Base-by-base conservation (phyloP, 202 grass and related monocot genomes). In the Panicum virgatum region DNA sequence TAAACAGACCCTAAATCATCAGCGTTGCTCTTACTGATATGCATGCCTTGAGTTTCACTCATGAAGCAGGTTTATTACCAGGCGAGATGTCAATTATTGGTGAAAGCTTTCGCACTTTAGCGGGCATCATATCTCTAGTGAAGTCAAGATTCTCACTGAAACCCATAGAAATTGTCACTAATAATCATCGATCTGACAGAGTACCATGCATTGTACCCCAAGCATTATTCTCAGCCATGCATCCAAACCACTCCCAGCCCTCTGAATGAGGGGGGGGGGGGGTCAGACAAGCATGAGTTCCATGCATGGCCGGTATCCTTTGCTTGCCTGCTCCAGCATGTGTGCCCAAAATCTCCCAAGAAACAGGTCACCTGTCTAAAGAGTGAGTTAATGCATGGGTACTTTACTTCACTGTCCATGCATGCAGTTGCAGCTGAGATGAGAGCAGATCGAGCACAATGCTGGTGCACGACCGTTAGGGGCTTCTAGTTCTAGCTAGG, bases 11-110 rank as follows among this genome's bases (percentile, higher is more conserved):
- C n/a, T n/a, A n/a, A n/a, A n/a, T n/a, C n/a, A n/a, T n/a, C n/a
- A n/a, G n/a, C n/a, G n/a, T n/a, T 18, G 44, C 15, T 57, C n/a
- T 34, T 34, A 34, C 10, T 11, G 39, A 34, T 34, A 30, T 30
- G 46, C 14, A 75, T 76, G 11, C 75, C 80, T 80, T 80, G 23
- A 39, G 37, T 70, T 88, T 44, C 53, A 84, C 69, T 80, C 75
- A 60, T 72, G 36, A 18, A 29, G 44, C 34, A 38, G 7, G 14
- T 47, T 77, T n/a, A 0, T 43, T 52, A 66, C 51, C 19, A 29
- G 20, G 36, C 25, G n/a, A 81, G 62, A 70, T 62, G 66, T 45
- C 8, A 44, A 36, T 52, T 75, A 68, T 47, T 53, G 71, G 22
- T 45, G 48, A 62, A 20, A 42, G 40, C 50, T 59, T 39, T 52